Base-by-base conservation (phyloP, 371 early-diverging fungal genomes). In the Smittium culicis region DNA sequence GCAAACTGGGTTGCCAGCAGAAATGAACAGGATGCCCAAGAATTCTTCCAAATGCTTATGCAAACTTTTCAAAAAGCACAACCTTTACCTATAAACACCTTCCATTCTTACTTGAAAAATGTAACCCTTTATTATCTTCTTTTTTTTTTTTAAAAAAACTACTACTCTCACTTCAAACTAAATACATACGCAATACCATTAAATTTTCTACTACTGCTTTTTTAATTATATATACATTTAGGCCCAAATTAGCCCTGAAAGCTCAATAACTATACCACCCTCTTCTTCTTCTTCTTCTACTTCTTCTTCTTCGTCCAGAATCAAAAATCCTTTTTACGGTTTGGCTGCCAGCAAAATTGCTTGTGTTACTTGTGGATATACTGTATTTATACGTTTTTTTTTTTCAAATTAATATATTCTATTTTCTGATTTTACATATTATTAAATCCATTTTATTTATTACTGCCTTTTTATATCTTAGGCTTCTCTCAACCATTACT, bases 11-110 rank as follows among this genome's bases (percentile, higher is more conserved):
- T 77, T 29, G 57, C 68, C 1, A 76, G 74, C 54, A 54, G 67
- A 3, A 66, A 58, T 65, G 75, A 91, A 66, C 87, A 94, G 85
- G 96, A 96, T 75, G 96, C 94, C 0, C 96, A 96, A 67, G 96
- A 96, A 72, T 79, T 93, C 33, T 89, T 94, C 66, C 90, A 91
- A 71, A 81, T 92, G 34, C 83, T 96, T 20, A 65, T 81, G 64
- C 69, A 73, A 27, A 68, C 79, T 1, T 72, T 73, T 27, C 68
- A 72, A 30, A 71, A 78, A 27, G 78, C 74, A 16, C 65, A 71
- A 2, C 65, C 75, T 54, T 60, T 59, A 35, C 55, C 56, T 34
- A 57, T 61, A 27, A 61, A 61, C 20, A 54, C 67, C 57, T 24
- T 69, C 57, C 25, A 34, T 54, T 34, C 70, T 35, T n/a, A 25